phyloP scores from a whole-genome alignment of 2,329 filamentous ascomycete species.

The Diplodia scrobiculata region DNA sequence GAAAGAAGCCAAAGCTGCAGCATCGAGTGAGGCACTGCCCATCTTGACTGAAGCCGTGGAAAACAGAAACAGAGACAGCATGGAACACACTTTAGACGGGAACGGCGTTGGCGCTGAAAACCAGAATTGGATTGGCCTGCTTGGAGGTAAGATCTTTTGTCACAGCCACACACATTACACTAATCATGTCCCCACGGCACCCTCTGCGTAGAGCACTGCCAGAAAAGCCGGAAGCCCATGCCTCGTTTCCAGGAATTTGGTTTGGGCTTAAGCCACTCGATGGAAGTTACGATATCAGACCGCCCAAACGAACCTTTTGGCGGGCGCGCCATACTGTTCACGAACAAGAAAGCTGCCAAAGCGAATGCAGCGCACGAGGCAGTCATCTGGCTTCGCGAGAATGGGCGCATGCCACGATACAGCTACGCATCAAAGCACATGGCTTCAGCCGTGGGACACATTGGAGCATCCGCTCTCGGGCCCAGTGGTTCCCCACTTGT shows the following conservation, averaged over 20 bases:
- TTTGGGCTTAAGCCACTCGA: slow-evolving; percentile 39
- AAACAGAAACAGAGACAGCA: slow-evolving; percentile 32
- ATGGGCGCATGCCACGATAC: slow-evolving; percentile 40
- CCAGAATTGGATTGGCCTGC: slow-evolving; percentile 44
- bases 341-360: slow-evolving; percentile 48
- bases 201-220: slow-evolving; percentile 39
- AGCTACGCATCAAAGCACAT: slow-evolving; percentile 39
- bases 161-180: not conserved
- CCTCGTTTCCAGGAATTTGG: slow-evolving; percentile 42
- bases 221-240: slow-evolving; percentile 33
- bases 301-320: slow-evolving; percentile 42
- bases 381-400: slow-evolving; percentile 46
- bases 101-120: slow-evolving; percentile 31
- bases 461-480: no score
- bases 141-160: slow-evolving; percentile 31
- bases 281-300: slow-evolving; percentile 36
- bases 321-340: slow-evolving; percentile 38
- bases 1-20: slow-evolving; percentile 48
- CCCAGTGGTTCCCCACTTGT: no score
- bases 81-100: slow-evolving; percentile 31
- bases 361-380: slow-evolving; percentile 47
- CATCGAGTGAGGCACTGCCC: slow-evolving; percentile 40
- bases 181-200: not conserved
- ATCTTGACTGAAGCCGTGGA: slow-evolving; percentile 36
- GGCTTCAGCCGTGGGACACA: not conserved